Percentiles rank a stretch among this genome's conserved stretches.
Conservation (phyloP, 2,329 filamentous ascomycete genomes). For the Purpureocillium lavendulum region DNA sequence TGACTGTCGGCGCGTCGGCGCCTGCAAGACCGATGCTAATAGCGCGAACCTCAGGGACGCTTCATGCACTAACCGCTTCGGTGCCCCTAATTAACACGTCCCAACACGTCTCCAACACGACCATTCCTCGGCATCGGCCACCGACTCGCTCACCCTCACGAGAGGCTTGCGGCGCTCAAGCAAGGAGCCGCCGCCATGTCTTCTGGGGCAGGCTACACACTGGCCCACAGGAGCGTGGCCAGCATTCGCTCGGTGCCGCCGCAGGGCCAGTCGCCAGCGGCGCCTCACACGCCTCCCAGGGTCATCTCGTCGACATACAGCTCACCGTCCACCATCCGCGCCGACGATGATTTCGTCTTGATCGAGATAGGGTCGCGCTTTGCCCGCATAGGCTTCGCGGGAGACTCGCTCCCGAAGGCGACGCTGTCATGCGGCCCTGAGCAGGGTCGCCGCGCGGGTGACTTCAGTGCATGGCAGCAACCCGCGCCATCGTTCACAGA, state of each 20-base stretch:
- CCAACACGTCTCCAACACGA: background rate
- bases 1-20: too few relatives aligned
- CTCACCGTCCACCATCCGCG: conserved; percentile 51
- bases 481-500: conserved; percentile 35
- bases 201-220: conserved; percentile 30
- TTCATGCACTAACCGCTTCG: too few relatives aligned
- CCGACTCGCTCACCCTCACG: too few relatives aligned
- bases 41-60: too few relatives aligned
- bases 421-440: conserved; percentile 66
- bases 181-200: conserved; percentile 32
- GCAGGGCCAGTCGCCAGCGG: conserved; percentile 26
- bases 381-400: conserved; percentile 77
- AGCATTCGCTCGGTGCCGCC: conserved; percentile 42
- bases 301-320: conserved; percentile 47
- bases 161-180: too few relatives aligned
- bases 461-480: conserved; percentile 65
- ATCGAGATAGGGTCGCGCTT: conserved; percentile 76
- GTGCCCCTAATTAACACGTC: background rate
- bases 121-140: too few relatives aligned
- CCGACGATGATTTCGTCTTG: conserved; percentile 79
- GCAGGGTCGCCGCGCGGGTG: conserved; percentile 67
- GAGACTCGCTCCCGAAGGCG: conserved; percentile 69
- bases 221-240: conserved; percentile 50
- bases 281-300: conserved; percentile 55
- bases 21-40: too few relatives aligned